A percentile compares a stretch with the other conserved stretches of the same genome.
Conservation (phyloP, 371 early-diverging fungal genomes). For the Quaeritorhiza haematococci region DNA sequence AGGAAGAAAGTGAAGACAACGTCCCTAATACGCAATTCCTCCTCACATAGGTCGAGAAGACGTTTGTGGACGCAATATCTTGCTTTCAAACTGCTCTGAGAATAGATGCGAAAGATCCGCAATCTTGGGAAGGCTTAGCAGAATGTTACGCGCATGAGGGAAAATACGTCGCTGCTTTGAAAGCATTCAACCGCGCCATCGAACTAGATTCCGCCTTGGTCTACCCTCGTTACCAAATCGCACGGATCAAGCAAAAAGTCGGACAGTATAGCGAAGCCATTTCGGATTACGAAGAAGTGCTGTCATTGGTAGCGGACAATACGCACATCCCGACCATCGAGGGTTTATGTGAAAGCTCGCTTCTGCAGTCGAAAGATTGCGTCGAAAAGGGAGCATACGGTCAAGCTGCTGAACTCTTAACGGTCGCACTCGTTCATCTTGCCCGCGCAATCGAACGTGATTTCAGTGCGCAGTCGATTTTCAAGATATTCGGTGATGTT, state of each 20-base stretch:
- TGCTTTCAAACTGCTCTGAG: conserved; percentile 82
- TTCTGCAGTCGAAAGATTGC: conserved; percentile 58
- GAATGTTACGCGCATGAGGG: conserved; percentile 83
- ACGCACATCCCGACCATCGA: conserved; percentile 52
- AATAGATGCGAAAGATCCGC: conserved; percentile 55
- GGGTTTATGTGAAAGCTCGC: conserved; percentile 60
- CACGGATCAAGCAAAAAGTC: conserved; percentile 58
- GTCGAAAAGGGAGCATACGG: conserved; percentile 70
- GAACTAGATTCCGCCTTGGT: conserved; percentile 48
- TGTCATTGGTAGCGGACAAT: conserved; percentile 33
- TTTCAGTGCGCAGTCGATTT: conserved; percentile 43
- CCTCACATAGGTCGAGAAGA: no score
- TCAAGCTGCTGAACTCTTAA: conserved; percentile 56
- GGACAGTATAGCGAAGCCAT: conserved; percentile 63
- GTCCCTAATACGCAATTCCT: no score
- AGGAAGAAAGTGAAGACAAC: no score
- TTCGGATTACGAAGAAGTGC: conserved; percentile 42
- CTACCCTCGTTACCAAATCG: conserved; percentile 47
- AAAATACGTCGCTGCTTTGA: conserved; percentile 73
- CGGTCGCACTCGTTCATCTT: conserved; percentile 47
- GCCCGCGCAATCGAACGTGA: conserved; percentile 32
- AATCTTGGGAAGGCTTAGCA: conserved; percentile 83
- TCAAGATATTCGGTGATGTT: conserved; percentile 71
- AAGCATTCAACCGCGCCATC: conserved; percentile 69
- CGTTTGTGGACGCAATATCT: conserved; percentile 19